A percentile compares a stretch with the other conserved stretches of the same genome.
These are phyloP conservation scores for Raddia guianensis DNA, from an alignment of 176 grass and related monocot species.

Conservation along the genomic window DNA sequence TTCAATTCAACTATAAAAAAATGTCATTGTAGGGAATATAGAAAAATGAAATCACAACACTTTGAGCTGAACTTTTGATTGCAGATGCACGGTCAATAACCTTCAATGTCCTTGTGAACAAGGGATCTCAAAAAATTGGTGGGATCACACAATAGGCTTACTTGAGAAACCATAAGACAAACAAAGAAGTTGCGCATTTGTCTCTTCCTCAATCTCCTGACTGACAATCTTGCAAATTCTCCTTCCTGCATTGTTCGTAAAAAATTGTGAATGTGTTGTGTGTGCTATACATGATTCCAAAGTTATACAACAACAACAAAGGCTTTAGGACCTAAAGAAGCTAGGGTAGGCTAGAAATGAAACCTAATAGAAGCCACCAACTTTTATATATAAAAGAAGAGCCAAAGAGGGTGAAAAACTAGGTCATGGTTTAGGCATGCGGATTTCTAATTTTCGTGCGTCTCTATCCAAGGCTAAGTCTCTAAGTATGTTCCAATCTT, in stretches of 20 bases:
- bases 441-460: too few relatives aligned
- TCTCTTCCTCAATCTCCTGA: conserved; percentile 90
- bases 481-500: too few relatives aligned
- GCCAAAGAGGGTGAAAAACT: too few relatives aligned
- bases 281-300: conserved; percentile 14
- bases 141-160: conserved; percentile 44
- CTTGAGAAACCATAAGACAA: conserved; percentile 97
- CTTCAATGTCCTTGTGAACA: not conserved
- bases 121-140: not conserved
- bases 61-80: not conserved
- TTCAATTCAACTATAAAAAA: not conserved
- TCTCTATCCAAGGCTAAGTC: too few relatives aligned
- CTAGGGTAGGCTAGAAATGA: too few relatives aligned
- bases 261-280: conserved; percentile 23
- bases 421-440: too few relatives aligned
- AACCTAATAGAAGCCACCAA: too few relatives aligned
- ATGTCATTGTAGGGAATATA: not conserved
- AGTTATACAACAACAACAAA: not conserved
- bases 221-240: conserved; percentile 63
- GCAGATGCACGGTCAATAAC: not conserved
- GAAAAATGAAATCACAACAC: not conserved
- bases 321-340: too few relatives aligned
- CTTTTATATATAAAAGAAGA: too few relatives aligned
- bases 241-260: conserved; percentile 76
- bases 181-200: conserved; percentile 95